A percentile compares a stretch with the other conserved stretches of the same genome.
Evolutionary conservation across 192 early-diverging fungal genomes (phyloP).

Genomic region (Spizellomyces sp.): DNA sequence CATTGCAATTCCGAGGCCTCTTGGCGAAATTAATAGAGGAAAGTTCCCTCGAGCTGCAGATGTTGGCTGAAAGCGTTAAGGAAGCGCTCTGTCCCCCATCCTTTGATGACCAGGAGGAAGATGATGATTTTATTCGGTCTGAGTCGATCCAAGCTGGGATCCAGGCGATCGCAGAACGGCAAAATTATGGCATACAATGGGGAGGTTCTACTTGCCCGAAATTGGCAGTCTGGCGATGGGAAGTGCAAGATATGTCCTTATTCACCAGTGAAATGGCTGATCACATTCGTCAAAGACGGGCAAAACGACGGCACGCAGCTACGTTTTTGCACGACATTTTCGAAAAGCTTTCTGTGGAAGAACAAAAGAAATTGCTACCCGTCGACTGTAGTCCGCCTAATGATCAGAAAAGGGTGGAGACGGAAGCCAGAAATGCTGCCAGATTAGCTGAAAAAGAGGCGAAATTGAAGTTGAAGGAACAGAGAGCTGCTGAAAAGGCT

Average conservation of each 20-base stretch:
- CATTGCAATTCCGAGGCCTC: neutral
- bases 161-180: slow-evolving; percentile 2
- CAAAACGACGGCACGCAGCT: slow-evolving; percentile 14
- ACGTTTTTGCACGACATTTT: neutral
- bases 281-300: slow-evolving; percentile 35
- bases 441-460: slow-evolving; percentile 2
- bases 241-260: slow-evolving; percentile 46
- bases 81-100: slow-evolving; percentile 2
- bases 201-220: slow-evolving; percentile 5
- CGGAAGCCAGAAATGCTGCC: neutral
- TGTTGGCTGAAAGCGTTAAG: slow-evolving; percentile 2
- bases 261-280: slow-evolving; percentile 51
- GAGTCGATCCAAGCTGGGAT: slow-evolving; percentile 4
- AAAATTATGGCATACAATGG: slow-evolving; percentile 14
- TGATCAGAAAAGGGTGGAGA: neutral
- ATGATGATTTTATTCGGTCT: neutral
- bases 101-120: slow-evolving; percentile 2
- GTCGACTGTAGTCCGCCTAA: no score
- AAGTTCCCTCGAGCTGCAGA: neutral
- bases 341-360: slow-evolving; percentile 8
- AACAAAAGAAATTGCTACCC: neutral
- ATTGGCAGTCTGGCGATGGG: slow-evolving; percentile 54
- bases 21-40: slow-evolving; percentile 23
- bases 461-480: slow-evolving; percentile 27
- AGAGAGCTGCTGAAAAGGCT: slow-evolving; percentile 25